Percentiles rank a stretch among this genome's conserved stretches.
Conservation (phyloP, 2,329 filamentous ascomycete species). For the Grosmannia serpens region DNA sequence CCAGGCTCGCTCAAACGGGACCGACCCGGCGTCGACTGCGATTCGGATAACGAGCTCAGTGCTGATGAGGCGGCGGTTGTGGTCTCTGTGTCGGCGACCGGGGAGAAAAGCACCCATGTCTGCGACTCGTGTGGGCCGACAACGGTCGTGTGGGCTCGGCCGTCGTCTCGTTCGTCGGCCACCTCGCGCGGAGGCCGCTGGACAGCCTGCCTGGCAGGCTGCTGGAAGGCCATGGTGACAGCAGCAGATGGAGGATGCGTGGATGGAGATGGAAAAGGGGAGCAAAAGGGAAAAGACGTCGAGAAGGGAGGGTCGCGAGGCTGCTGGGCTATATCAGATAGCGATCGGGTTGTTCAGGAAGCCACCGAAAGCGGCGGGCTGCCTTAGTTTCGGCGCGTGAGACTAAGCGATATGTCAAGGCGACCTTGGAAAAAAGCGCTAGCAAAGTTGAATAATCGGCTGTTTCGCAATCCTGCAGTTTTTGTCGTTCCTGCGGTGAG, state of each 20-base stretch:
- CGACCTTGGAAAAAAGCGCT: neutral
- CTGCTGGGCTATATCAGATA: slow-evolving; percentile 2
- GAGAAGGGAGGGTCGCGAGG: neutral
- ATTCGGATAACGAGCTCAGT: slow-evolving; percentile 54
- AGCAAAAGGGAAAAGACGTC: neutral
- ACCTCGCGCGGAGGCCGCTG: slow-evolving; percentile 32
- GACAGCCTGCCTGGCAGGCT: slow-evolving; percentile 28
- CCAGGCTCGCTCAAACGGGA: slow-evolving; percentile 73
- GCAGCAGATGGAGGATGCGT: neutral
- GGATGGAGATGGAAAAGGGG: neutral
- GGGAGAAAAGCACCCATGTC: slow-evolving; percentile 95
- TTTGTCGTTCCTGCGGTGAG: too few species aligned
- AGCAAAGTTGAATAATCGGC: neutral
- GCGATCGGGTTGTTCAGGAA: slow-evolving; percentile 1
- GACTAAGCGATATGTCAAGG: neutral
- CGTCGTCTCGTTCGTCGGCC: slow-evolving; percentile 2
- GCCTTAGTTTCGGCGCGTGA: neutral
- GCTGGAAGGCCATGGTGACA: slow-evolving; percentile 14
- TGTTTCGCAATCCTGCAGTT: too few species aligned
- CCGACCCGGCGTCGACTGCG: slow-evolving; percentile 53
- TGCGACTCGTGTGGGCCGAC: slow-evolving; percentile 51
- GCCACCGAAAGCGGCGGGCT: slow-evolving; percentile 1
- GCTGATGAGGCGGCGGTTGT: slow-evolving; percentile 43
- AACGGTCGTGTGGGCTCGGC: neutral
- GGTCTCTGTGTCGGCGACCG: slow-evolving; percentile 46